These are phyloP conservation scores for Solanum pennellii DNA, from an alignment of 257 asterid genomes.

Conservation along the genomic window DNA sequence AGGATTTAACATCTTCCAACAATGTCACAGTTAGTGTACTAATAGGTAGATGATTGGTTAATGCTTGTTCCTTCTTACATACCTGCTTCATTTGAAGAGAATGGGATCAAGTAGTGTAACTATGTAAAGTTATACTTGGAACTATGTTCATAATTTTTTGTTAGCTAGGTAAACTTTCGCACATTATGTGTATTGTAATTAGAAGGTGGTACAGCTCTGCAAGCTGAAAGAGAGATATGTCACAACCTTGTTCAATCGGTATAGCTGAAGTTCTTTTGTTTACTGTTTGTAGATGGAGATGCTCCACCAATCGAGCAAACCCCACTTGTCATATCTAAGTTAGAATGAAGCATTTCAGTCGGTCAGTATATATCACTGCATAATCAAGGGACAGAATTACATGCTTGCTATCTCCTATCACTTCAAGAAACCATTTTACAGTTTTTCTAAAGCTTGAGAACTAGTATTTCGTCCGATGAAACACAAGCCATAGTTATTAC, in stretches of 20 bases:
- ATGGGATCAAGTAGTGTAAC: not conserved
- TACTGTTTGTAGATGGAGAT: not conserved
- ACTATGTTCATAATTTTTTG: not conserved
- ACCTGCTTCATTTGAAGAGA: not conserved
- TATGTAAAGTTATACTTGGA: not conserved
- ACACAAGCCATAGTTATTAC: not conserved
- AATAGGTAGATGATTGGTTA: slow-evolving; percentile 42
- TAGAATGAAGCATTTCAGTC: not conserved
- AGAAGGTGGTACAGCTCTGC: not conserved
- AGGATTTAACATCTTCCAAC: slow-evolving; percentile 38
- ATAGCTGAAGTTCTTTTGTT: not conserved
- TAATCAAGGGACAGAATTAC: not conserved
- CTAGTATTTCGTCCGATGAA: not conserved
- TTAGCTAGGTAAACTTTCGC: not conserved
- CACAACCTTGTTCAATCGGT: not conserved
- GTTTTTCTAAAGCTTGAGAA: not conserved
- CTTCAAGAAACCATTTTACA: not conserved
- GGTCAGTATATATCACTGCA: not conserved
- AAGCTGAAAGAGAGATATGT: not conserved
- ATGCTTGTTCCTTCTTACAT: not conserved
- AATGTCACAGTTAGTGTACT: slow-evolving; percentile 55
- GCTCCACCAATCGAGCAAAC: not conserved
- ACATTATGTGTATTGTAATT: not conserved
- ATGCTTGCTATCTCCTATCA: not conserved
- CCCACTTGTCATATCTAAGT: not conserved